Evolutionary conservation across 371 early-diverging fungal genomes (phyloP), one percentile per base, ranked within the genome.

Genomic region (Gilbertella persicaria): DNA sequence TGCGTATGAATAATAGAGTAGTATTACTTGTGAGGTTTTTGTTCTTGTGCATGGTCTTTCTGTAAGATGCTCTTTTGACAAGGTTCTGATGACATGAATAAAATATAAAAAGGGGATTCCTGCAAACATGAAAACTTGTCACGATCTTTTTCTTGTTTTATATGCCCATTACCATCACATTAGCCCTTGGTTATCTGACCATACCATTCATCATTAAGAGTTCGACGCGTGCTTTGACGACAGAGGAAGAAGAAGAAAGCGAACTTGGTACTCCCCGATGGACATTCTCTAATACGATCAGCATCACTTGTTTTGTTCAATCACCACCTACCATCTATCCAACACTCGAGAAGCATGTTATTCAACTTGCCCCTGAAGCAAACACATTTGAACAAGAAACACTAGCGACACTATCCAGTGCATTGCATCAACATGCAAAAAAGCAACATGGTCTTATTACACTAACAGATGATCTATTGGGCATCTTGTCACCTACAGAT

Each of bases 251-350:
- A 19, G 59, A 53, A 17, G 37, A 53, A 17, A 28, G 35, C 8
- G 29, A 51, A n/a, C 3, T 30, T 6, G 19, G 21, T 24, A 37
- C 35, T 3, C 48, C 45, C 35, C 41, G 36, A 42, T 71, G 69
- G 62, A 35, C 51, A 16, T 52, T 50, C 41, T 45, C 30, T 1
- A 56, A 40, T 17, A 61, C 54, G 0, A 49, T 71, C 1, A 60
- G 66, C 6, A 62, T 73, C 19, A 38, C 50, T n/a, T 58, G 55
- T 19, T 73, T 73, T 58, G 55, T 73, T 13, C 66, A 52, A 38
- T 71, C 64, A 6, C 76, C 80, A 28, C 79, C 79, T 5, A 72
- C 60, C 9, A 68, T 66, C 16, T 66, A 68, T 14, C 79, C 80
- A 37, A 84, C 80, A 7, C 60, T 72, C 44, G 71, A 62, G n/a